Base-by-base conservation (phyloP, 805 yeast species). In the Ogataea methanolica region DNA sequence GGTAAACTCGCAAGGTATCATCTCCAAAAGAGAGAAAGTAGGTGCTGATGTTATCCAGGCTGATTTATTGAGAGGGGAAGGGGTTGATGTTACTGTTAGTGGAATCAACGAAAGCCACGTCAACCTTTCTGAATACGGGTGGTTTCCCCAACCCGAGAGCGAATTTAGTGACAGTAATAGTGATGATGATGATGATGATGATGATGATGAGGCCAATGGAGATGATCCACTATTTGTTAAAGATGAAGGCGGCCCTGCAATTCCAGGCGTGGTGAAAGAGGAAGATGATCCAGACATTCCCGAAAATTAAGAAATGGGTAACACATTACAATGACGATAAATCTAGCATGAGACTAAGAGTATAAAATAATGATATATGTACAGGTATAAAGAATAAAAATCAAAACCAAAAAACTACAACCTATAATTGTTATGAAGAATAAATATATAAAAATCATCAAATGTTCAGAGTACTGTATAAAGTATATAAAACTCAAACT, bases 81-180 rank as follows among this genome's bases (percentile, higher is more conserved):
- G 78, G 0, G 71, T 80, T 0, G 72, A 65, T 1, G 74, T 73
- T 37, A 52, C 48, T 0, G 49, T 57, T 56, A 8, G 64, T 50
- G 44, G 66, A 51, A 14, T 34, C 14, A 46, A 60, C 40, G 66
- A 57, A 16, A 66, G 65, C 39, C 63, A 63, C 21, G 74, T 82
- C 1, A 73, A 68, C 47, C 52, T 83, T 29, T 55, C 59, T 1
- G 71, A 65, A 14, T 74, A 60, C 56, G 94, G 92, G 12, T 86
- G 94, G 92, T 85, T 83, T 60, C 90, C 90, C 1, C 72, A 41
- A 6, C 52, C 72, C 9, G 78, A 73, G 7, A 12, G 31, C 9
- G 31, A 26, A 26, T 26, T 26, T 60, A 69, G 44, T 42, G 39
- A 19, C 5, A 31, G 15, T 17, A 12, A 19, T 19, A 45, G 40